Evolutionary conservation across 352 stramenopile genomes (phyloP), one percentile per base, ranked within the genome.

Genomic region (Phytophthora hibernalis): DNA sequence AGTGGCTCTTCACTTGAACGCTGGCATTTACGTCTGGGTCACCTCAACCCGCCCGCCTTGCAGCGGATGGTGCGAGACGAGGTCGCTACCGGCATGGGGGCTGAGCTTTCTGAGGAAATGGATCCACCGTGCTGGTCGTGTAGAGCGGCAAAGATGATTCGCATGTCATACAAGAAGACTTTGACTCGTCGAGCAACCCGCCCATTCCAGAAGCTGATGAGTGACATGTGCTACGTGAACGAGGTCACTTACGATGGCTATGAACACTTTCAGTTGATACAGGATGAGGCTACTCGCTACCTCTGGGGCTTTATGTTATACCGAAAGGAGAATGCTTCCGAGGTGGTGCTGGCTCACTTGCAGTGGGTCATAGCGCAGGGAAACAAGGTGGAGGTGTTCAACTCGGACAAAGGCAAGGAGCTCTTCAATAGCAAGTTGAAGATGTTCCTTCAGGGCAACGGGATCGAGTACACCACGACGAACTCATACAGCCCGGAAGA

Each of bases 101-200:
- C 42, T 43, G 21, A 22, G 13, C 16, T 53, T 26, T 15, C 21
- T 22, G 21, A 58, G 3, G 24, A 53, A 20, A 11, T 8, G 44
- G 22, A 33, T 5, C 35, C 22, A 8, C 37, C 35, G 48, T 51
- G 44, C 5, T 56, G 37, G 38, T 51, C 38, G 16, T 49, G 52
- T 42, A 52, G 15, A 22, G 20, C 26, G 28, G 53, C 24, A 7
- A 59, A 59, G 16, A 43, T 43, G 48, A 54, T 18, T n/a, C 26
- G 60, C 8, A 68, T 68, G 60, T 68, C 51, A 3, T 68, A 56
- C 22, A 68, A 68, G 18, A 61, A 37, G 11, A 18, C 42, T 5
- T 12, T 21, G 18, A 56, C 51, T 47, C 24, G 18, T 11, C 51
- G 60, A 35, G 22, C 51, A 11, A 44, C 4, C 2, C 16, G 12